phyloP scores from a whole-genome alignment of 768 basidiomycete genomes.

The Lactarius trivialis region DNA sequence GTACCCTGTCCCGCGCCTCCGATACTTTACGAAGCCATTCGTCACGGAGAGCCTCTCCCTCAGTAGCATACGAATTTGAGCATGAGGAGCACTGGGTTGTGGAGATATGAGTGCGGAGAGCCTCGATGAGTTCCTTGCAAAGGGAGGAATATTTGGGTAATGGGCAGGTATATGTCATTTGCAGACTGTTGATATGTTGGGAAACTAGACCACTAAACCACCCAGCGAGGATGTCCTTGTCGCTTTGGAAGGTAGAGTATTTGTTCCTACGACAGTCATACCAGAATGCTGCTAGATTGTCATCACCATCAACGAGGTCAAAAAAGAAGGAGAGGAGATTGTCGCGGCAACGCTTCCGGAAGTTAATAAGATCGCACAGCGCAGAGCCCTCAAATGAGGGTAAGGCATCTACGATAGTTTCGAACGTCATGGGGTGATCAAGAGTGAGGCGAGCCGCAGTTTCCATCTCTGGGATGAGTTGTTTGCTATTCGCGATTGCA shows the following conservation, averaged over 20 bases:
- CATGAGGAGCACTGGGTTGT: neutral
- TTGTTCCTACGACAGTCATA: neutral
- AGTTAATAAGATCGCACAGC: neutral
- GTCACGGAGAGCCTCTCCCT: neutral
- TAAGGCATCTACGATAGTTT: neutral
- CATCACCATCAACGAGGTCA: neutral
- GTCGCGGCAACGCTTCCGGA: neutral
- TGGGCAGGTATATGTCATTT: neutral
- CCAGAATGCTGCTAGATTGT: neutral
- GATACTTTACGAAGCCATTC: neutral
- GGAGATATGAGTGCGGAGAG: neutral
- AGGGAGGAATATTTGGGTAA: neutral
- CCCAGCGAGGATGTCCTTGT: neutral
- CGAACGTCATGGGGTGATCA: neutral
- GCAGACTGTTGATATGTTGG: neutral
- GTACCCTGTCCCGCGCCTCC: neutral
- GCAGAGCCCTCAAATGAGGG: neutral
- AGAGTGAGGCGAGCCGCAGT: neutral
- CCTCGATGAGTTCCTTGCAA: neutral
- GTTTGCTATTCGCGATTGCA: neutral
- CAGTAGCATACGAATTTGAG: neutral
- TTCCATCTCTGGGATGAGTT: neutral
- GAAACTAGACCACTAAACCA: neutral
- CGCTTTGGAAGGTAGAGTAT: neutral
- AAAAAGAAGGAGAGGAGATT: neutral